These are phyloP conservation scores for Entomortierella chlamydospora DNA, from an alignment of 192 early-diverging fungal genomes.

Conservation along the genomic window DNA sequence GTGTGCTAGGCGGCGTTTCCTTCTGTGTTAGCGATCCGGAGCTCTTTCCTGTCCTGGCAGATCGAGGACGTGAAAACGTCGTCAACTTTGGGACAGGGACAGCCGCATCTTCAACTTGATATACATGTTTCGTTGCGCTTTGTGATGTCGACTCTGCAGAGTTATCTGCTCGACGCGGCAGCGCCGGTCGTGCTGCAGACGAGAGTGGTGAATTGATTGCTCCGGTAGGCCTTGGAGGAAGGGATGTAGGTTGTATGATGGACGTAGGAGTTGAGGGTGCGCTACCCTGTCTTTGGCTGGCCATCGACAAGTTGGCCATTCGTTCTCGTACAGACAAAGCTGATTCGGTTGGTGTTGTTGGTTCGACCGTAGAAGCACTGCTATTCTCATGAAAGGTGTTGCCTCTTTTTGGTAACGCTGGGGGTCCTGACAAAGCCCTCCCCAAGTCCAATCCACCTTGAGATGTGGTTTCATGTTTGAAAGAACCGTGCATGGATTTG, in stretches of 20 bases:
- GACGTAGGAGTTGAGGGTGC: slow-evolving; percentile 6
- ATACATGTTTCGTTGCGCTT: slow-evolving; percentile 7
- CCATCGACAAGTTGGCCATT: slow-evolving; percentile 35
- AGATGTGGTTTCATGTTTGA: too few relatives aligned
- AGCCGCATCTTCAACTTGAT: slow-evolving; percentile 27
- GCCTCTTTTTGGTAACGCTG: slow-evolving; percentile 28
- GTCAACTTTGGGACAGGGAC: slow-evolving; percentile 46
- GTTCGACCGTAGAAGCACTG: neutral
- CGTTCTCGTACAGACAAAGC: slow-evolving; percentile 35
- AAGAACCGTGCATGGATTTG: slow-evolving; percentile 7
- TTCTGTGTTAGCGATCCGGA: neutral
- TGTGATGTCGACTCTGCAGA: neutral
- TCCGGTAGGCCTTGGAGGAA: slow-evolving; percentile 25
- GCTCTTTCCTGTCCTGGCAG: slow-evolving; percentile 53
- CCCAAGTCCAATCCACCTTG: neutral
- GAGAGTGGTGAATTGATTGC: slow-evolving; percentile 41
- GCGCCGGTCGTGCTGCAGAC: slow-evolving; percentile 27
- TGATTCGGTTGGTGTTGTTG: neutral
- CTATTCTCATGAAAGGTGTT: slow-evolving; percentile 10
- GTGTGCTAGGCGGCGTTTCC: neutral
- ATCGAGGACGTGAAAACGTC: slow-evolving; percentile 53
- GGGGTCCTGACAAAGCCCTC: slow-evolving; percentile 13
- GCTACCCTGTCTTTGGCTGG: slow-evolving; percentile 8
- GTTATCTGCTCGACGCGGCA: slow-evolving; percentile 18
- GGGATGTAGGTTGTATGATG: slow-evolving; percentile 2